A percentile compares a stretch with the other conserved stretches of the same genome.
phyloP scores from a whole-genome alignment of 164 flowering plant species.

The Echeveria elegans region DNA sequence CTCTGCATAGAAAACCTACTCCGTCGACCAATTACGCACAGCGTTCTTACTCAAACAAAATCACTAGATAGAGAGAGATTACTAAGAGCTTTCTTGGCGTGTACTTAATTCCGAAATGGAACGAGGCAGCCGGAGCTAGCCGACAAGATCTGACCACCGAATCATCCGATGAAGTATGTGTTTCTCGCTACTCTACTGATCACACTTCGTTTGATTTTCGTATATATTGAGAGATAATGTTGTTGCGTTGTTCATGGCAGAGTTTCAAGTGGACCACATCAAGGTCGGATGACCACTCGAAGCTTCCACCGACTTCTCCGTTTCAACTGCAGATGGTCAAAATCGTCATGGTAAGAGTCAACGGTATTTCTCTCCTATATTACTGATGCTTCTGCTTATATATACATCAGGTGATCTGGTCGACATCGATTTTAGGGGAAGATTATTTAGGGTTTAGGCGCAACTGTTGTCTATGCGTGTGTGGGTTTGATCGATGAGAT shows the following conservation, averaged over 20 bases:
- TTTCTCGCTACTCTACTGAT: neutral
- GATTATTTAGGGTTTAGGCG: neutral
- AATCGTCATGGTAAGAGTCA: slow-evolving; percentile 47
- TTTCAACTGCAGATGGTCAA: slow-evolving; percentile 37
- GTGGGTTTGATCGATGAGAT: slow-evolving; percentile 36
- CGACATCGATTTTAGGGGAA: too few relatives aligned
- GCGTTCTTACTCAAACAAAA: neutral
- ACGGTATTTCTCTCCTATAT: neutral
- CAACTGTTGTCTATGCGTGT: neutral
- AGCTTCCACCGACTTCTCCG: slow-evolving; percentile 38
- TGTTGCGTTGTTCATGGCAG: neutral
- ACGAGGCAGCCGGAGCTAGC: neutral
- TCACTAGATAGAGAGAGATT: neutral
- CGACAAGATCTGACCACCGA: slow-evolving; percentile 6
- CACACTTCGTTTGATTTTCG: neutral
- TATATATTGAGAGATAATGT: too few relatives aligned
- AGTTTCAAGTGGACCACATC: neutral
- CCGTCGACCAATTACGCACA: neutral
- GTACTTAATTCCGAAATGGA: neutral
- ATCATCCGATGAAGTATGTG: slow-evolving; percentile 4
- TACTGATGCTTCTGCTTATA: neutral
- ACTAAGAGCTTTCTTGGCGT: neutral
- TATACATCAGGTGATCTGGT: too few relatives aligned
- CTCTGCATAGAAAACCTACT: neutral
- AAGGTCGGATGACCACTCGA: slow-evolving; percentile 42